Base-by-base conservation (phyloP, 2,329 filamentous ascomycete genomes). In the Beauveria sp. region DNA sequence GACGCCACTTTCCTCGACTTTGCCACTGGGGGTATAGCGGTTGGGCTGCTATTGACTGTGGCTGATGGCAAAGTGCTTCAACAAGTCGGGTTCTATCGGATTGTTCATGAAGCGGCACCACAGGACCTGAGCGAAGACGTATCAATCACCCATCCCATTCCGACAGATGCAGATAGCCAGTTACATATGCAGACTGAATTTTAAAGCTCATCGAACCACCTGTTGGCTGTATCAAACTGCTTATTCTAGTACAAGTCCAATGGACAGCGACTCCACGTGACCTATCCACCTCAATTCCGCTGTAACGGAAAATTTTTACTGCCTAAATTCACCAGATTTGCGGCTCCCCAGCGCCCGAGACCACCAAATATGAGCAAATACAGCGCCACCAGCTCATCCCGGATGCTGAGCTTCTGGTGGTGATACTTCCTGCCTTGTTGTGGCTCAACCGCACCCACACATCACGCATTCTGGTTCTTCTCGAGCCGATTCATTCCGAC, bases 401-500 rank as follows among this genome's bases (percentile, higher is more conserved):
- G 7, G 20, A 18, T 28, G n/a, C 44, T 40, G 26, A 40, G 9
- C 8, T 41, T 14, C 9, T 7, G 24, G 12, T 18, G 26, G 5
- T 37, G 55, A 57, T 40, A 43, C 22, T 48, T 22, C 5, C 20
- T 18, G 44, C 14, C 20, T 14, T 22, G 9, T 16, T 41, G 43
- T 50, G 43, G 58, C 58, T 55, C 58, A 55, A 50, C 20, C 5
- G 43, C 58, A 61, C 52, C 58, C 43, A 48, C 51, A 48, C 51
- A 55, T 50, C 30, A 50, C 26, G 43, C 51, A 30, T 41, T n/a
- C 30, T 44, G 10, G 54, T 43, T 28, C 7, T 50, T 22, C 10
- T 24, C 30, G 8, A 61, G 20, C 51, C 51, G 51, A 41, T 22
- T 55, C 43, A 40, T 48, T 50, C 58, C 51, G 51, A 54, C 22